Evolutionary conservation across 805 yeast genomes (phyloP), one percentile per base, ranked within the genome.

Genomic region (Candida insectorum): DNA sequence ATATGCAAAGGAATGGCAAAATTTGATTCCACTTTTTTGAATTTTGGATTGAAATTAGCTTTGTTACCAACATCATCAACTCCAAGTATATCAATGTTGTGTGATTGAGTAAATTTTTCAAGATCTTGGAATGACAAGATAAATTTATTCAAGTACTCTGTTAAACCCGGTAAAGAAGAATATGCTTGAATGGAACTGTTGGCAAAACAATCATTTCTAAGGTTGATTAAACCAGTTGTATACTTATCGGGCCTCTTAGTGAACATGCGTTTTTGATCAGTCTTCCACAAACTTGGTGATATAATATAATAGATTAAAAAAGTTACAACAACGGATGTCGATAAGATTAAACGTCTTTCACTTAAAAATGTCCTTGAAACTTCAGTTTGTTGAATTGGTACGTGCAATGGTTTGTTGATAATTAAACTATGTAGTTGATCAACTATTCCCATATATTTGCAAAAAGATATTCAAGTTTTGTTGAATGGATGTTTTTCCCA

Each of bases 181-280:
- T 84, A 69, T 0, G 89, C 93, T 55, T 91, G 98, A 13, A 93
- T 51, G 1, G 89, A 79, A 6, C 94, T 76, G 51, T 93, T 91
- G 40, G 96, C 96, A 62, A 86, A 91, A 56, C 98, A 91, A 54
- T 88, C 96, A 44, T 86, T 85, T 39, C 89, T 74, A 43, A 80
- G 68, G 56, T 91, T 93, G 45, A 80, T 70, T 28, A 91, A 63
- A 3, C 97, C 97, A 0, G 93, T 86, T 8, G 95, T 82, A 49
- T 76, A 66, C 44, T 74, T 80, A 44, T 83, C 91, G 6, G 82
- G 79, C 51, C 93, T 63, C 35, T 70, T 73, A 30, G 63, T 69
- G 44, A 58, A 65, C 73, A 67, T 67, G 30, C 36, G 27, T 10
- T 33, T 30, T 27, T 34, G 16, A 11, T 28, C 20, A 7, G 34